Evolutionary conservation across 257 asterid species (phyloP).

Genomic region (Nicotiana noctiflora): DNA sequence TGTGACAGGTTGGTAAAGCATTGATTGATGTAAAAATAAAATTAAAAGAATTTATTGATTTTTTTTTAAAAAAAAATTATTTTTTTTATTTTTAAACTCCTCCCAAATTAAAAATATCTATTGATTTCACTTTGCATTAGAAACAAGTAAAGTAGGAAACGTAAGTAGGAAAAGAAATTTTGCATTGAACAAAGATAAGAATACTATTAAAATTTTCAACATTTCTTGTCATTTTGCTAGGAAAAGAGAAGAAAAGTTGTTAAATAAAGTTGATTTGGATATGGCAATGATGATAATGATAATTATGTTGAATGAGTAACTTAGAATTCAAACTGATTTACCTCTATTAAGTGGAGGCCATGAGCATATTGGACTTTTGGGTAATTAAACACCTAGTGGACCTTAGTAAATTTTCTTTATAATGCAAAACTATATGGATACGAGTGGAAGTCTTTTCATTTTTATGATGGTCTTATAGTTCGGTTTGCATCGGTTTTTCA

Average conservation of each 20-base stretch:
- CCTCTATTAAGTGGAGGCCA: not conserved
- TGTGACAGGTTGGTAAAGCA: not conserved
- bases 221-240: not conserved
- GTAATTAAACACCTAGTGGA: not conserved
- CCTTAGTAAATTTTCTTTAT: not conserved
- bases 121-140: not conserved
- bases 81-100: no score
- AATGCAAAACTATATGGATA: not conserved
- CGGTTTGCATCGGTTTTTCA: no score
- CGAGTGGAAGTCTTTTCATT: not conserved
- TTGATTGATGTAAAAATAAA: not conserved
- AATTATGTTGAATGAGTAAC: not conserved
- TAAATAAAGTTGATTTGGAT: not conserved
- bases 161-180: not conserved
- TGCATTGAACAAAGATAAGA: constrained; percentile 4
- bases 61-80: no score
- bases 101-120: not conserved
- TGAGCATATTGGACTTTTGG: not conserved
- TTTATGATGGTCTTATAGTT: no score
- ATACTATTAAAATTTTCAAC: not conserved
- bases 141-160: not conserved
- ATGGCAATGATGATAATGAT: not conserved
- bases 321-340: constrained; percentile 6
- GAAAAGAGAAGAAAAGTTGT: not conserved
- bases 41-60: not conserved